These are phyloP conservation scores for Lichtheimia hyalospora DNA, from an alignment of 371 early-diverging fungal genomes.

Conservation along the genomic window DNA sequence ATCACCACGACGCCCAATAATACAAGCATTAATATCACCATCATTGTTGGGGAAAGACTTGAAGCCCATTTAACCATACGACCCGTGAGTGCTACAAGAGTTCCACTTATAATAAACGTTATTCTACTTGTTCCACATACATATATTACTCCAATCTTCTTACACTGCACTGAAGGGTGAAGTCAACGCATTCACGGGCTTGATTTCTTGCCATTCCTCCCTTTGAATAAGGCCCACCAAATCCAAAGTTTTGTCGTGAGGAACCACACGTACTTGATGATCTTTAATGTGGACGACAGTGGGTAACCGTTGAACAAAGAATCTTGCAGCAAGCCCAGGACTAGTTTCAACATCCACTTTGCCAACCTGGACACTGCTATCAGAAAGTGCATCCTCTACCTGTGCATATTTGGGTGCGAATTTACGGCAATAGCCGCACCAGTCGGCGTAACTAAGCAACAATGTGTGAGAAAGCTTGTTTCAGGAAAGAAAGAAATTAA, in stretches of 20 bases:
- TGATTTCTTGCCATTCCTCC: constrained; percentile 31
- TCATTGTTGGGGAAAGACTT: constrained; percentile 27
- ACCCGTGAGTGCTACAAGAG: constrained; percentile 28
- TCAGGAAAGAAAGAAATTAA: neutral
- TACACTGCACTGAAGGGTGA: constrained; percentile 47
- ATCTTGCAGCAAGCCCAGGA: constrained; percentile 44
- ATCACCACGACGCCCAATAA: constrained; percentile 13
- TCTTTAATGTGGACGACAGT: constrained; percentile 43
- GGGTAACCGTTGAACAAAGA: constrained; percentile 47
- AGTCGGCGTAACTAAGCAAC: constrained; percentile 40
- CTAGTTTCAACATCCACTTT: constrained; percentile 38
- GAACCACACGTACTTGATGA: constrained; percentile 28
- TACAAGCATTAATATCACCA: constrained; percentile 17
- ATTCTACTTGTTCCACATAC: too few relatives aligned
- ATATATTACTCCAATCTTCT: constrained; percentile 14
- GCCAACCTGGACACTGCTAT: constrained; percentile 25
- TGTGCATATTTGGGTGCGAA: constrained; percentile 33
- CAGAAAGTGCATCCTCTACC: constrained; percentile 21
- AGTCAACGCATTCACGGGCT: constrained; percentile 26
- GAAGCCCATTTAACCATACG: constrained; percentile 32
- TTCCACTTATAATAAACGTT: constrained; percentile 22
- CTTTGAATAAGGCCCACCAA: constrained; percentile 27
- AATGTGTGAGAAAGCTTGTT: neutral
- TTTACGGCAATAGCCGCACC: constrained; percentile 45
- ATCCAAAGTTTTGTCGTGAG: constrained; percentile 13